A percentile compares a stretch with the other conserved stretches of the same genome.
These are phyloP conservation scores for Arxiozyma heterogenica DNA, from an alignment of 1,139 yeast species.

Conservation along the genomic window DNA sequence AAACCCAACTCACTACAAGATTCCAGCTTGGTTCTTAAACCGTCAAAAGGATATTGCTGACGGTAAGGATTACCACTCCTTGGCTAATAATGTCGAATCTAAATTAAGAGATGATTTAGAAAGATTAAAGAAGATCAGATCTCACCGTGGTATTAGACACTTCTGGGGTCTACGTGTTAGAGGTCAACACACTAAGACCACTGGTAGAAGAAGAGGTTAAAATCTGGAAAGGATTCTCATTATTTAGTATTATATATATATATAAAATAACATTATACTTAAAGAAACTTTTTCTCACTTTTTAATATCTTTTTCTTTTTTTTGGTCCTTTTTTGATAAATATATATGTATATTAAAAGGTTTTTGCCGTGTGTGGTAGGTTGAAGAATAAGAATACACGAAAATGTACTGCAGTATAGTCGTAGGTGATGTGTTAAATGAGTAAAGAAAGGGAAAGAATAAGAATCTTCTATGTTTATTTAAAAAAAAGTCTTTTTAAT, in stretches of 20 bases:
- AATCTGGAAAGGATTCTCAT: constrained; percentile 5
- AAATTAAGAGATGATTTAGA: constrained; percentile 99
- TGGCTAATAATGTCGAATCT: constrained; percentile 98
- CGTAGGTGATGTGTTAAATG: background rate
- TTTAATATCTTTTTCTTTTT: background rate
- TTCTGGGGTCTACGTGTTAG: constrained; percentile 96
- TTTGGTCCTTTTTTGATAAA: background rate
- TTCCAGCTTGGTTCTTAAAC: constrained; percentile 99
- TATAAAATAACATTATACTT: background rate
- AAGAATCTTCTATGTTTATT: too few species aligned
- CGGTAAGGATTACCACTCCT: constrained; percentile 98
- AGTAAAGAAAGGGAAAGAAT: too few species aligned
- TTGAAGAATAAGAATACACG: too few species aligned
- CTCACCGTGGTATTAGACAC: constrained; percentile 99
- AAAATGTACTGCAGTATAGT: too few species aligned
- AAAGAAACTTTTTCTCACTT: background rate
- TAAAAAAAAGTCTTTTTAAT: too few species aligned
- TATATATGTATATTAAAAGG: too few species aligned
- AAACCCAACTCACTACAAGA: constrained; percentile 98
- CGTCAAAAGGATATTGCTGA: constrained; percentile 98
- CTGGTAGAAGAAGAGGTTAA: constrained; percentile 69
- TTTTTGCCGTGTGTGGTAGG: background rate
- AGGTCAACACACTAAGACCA: constrained; percentile 99
- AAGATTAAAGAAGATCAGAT: constrained; percentile 99
- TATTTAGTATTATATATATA: background rate